Evolutionary conservation across 1,139 yeast species (phyloP).

Genomic region (Hyphopichia wangnamkhiaoensis): DNA sequence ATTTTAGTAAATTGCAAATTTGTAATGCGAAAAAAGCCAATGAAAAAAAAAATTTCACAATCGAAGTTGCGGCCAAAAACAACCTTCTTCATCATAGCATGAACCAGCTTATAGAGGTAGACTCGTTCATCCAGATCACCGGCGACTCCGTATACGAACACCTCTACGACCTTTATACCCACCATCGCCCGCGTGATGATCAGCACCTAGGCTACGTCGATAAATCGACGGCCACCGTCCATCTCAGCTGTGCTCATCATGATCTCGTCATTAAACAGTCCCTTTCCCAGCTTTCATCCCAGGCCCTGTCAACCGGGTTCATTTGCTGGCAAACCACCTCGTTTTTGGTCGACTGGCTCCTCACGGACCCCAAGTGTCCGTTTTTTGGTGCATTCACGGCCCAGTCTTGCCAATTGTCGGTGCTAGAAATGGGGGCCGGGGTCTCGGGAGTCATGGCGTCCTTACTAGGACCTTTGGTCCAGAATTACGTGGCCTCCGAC

Average conservation of each 20-base stretch:
- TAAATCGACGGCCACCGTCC: constrained; percentile 29
- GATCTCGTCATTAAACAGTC: constrained; percentile 44
- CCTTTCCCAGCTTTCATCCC: constrained; percentile 39
- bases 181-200: constrained; percentile 28
- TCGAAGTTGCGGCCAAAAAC: neutral
- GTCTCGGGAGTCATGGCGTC: constrained; percentile 57
- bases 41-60: too few relatives aligned
- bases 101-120: constrained; percentile 6
- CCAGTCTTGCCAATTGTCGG: constrained; percentile 18
- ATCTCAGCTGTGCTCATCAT: constrained; percentile 30
- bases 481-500: constrained; percentile 58
- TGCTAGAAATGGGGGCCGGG: constrained; percentile 71
- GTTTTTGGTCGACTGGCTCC: constrained; percentile 54
- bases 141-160: constrained; percentile 43
- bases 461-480: constrained; percentile 38
- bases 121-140: constrained; percentile 19
- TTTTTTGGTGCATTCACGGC: constrained; percentile 15
- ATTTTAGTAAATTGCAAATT: neutral
- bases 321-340: constrained; percentile 63
- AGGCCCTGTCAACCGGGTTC: constrained; percentile 64
- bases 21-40: too few relatives aligned
- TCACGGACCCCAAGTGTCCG: constrained; percentile 25
- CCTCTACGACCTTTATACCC: constrained; percentile 48
- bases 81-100: neutral
- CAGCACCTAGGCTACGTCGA: constrained; percentile 53